A percentile compares a stretch with the other conserved stretches of the same genome.
Evolutionary conservation across 1,139 yeast species (phyloP).

Genomic region (Blastobotrys arbuscula): DNA sequence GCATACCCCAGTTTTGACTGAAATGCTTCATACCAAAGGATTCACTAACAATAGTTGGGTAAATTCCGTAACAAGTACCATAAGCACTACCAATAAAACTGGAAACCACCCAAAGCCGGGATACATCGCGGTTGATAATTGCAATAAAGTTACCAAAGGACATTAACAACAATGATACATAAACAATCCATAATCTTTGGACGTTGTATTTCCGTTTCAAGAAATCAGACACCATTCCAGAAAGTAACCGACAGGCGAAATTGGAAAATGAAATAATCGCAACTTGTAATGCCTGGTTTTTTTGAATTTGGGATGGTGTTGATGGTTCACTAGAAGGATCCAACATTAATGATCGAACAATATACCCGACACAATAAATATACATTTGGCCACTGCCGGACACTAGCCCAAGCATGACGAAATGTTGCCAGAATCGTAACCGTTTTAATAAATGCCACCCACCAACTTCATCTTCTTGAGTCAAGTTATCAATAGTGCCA

Average conservation of each 20-base stretch:
- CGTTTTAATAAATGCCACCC: slow-evolving; percentile 19
- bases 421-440: slow-evolving; percentile 34
- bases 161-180: slow-evolving; percentile 42
- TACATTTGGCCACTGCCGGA: slow-evolving; percentile 74
- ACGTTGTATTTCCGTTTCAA: slow-evolving; percentile 45
- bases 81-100: slow-evolving; percentile 60
- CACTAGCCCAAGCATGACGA: slow-evolving; percentile 48
- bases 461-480: slow-evolving; percentile 14
- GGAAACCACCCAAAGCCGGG: slow-evolving; percentile 46
- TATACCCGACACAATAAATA: slow-evolving; percentile 63
- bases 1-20: slow-evolving; percentile 73
- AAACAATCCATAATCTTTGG: slow-evolving; percentile 66
- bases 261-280: slow-evolving; percentile 60
- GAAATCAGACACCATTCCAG: slow-evolving; percentile 60
- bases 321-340: slow-evolving; percentile 9
- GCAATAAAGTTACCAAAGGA: slow-evolving; percentile 32
- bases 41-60: slow-evolving; percentile 71
- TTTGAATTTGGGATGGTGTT: slow-evolving; percentile 26
- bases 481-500: not conserved
- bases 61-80: slow-evolving; percentile 70
- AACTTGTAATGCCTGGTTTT: slow-evolving; percentile 64
- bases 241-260: slow-evolving; percentile 55
- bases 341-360: slow-evolving; percentile 48
- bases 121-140: slow-evolving; percentile 30
- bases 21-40: slow-evolving; percentile 63